Evolutionary conservation across 768 basidiomycete genomes (phyloP), one percentile per base, ranked within the genome.

Genomic region (Rhodocollybia butyracea): DNA sequence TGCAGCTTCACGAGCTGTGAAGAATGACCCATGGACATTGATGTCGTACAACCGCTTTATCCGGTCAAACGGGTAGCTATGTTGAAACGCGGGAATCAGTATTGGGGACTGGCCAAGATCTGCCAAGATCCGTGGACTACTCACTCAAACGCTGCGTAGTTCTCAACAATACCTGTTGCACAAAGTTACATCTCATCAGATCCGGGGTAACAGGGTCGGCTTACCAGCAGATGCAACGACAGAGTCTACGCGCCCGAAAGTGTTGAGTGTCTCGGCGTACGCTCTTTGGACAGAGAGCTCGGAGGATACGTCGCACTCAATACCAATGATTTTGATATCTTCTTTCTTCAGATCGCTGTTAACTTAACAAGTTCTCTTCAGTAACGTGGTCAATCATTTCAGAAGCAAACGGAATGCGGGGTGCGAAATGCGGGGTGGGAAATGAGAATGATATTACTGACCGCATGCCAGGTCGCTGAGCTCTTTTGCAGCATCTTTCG

Each of bases 1-100:
- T 43, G 94, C 95, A 2, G 91, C 95, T 70, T 98, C 94, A 26
- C 96, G 86, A 10, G 96, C 96, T n/a, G 94, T 96, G 74, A 88
- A 96, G 75, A 91, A 95, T 13, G 85, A 84, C 54, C 94, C 95
- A 67, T 97, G 91, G 40, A 98, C 90, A 65, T 98, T 98, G 76
- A 98, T 84, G 64, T 94, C 92, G 66, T 88, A 91, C 54, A 98
- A 74, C 54, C 84, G 82, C 68, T 86, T 87, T 63, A 93, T 84
- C 50, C 89, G 86, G 59, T 93, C 88, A 51, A 85, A 82, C 2
- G 95, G 95, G 73, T 98, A 94, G 43, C 89, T 91, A 55, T 48
- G 19, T 24, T 27, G 38, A 21, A 22, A 15, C 38, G 17, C 27
- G 43, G 51, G 6, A 40, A 52, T 22, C 5, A 22, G 39, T 17